phyloP scores from a whole-genome alignment of 2,329 filamentous ascomycete species.

The Talaromyces sp. region DNA sequence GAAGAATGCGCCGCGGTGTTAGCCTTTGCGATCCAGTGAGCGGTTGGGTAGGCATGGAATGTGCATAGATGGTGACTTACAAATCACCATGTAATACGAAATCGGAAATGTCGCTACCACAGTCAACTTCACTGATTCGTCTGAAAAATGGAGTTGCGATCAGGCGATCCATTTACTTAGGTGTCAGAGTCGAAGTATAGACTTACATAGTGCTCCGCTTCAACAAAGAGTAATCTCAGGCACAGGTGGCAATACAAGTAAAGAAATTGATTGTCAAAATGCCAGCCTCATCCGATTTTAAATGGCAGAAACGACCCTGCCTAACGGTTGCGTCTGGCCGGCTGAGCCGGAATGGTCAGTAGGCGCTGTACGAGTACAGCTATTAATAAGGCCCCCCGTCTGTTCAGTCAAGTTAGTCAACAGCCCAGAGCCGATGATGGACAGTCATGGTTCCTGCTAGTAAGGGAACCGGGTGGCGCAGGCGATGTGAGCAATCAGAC shows the following conservation, averaged over 20 bases:
- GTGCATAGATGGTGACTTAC: slow-evolving; percentile 7
- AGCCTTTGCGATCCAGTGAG: slow-evolving; percentile 11
- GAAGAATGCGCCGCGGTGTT: slow-evolving; percentile 15
- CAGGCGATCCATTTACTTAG: background rate
- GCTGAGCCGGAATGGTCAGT: slow-evolving; percentile 8
- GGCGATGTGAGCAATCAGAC: slow-evolving; percentile 9
- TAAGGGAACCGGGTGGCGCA: slow-evolving; percentile 15
- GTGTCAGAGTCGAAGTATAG: background rate
- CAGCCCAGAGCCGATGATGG: background rate
- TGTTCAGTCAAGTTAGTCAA: background rate
- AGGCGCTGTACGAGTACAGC: background rate
- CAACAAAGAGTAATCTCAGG: background rate
- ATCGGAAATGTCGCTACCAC: background rate
- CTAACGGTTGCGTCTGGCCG: slow-evolving; percentile 7
- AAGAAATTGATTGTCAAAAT: background rate
- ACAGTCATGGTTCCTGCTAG: background rate
- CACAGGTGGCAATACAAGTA: background rate
- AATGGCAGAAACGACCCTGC: background rate
- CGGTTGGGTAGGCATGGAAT: slow-evolving; percentile 6
- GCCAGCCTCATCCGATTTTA: background rate
- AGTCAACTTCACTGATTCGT: background rate
- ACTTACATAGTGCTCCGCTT: background rate
- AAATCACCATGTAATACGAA: background rate
- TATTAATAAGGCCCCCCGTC: slow-evolving; percentile 1
- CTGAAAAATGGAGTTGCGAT: background rate